Percentiles rank a stretch among this genome's conserved stretches.
These are phyloP conservation scores for Diversispora epigaea DNA, from an alignment of 192 early-diverging fungal species.

Conservation along the genomic window DNA sequence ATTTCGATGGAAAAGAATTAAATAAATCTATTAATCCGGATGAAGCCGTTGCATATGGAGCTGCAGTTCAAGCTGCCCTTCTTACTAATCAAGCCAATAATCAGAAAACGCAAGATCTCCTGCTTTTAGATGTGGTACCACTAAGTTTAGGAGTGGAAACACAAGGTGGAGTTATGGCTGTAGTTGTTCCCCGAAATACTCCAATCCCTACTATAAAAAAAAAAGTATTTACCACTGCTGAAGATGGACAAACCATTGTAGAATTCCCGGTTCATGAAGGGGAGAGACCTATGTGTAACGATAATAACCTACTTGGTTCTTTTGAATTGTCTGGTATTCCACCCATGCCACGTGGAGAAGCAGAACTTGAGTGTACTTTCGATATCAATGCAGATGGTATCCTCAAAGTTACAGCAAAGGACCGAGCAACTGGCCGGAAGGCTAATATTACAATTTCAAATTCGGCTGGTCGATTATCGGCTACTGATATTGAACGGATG, in stretches of 20 bases:
- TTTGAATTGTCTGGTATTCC: slow-evolving; percentile 79
- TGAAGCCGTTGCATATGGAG: slow-evolving; percentile 93
- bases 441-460: slow-evolving; percentile 95
- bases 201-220: slow-evolving; percentile 79
- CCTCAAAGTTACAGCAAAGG: slow-evolving; percentile 86
- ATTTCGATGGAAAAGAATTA: slow-evolving; percentile 77
- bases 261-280: slow-evolving; percentile 86
- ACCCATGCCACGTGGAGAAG: slow-evolving; percentile 74
- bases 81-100: slow-evolving; percentile 65
- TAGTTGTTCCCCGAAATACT: slow-evolving; percentile 82
- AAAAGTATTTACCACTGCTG: slow-evolving; percentile 79
- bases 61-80: slow-evolving; percentile 85
- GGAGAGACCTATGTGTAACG: slow-evolving; percentile 84
- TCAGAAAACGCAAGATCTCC: slow-evolving; percentile 66
- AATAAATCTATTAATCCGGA: slow-evolving; percentile 94
- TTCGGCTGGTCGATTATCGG: slow-evolving; percentile 86
- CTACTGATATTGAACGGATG: slow-evolving; percentile 93
- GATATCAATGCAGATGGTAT: slow-evolving; percentile 87
- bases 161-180: slow-evolving; percentile 82
- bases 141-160: slow-evolving; percentile 84
- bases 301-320: slow-evolving; percentile 88
- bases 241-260: slow-evolving; percentile 83
- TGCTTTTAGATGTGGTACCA: slow-evolving; percentile 82
- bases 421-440: slow-evolving; percentile 89
- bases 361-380: slow-evolving; percentile 81